phyloP scores from a whole-genome alignment of 2,329 filamentous ascomycete species.

The Periglandula ipomoeae region DNA sequence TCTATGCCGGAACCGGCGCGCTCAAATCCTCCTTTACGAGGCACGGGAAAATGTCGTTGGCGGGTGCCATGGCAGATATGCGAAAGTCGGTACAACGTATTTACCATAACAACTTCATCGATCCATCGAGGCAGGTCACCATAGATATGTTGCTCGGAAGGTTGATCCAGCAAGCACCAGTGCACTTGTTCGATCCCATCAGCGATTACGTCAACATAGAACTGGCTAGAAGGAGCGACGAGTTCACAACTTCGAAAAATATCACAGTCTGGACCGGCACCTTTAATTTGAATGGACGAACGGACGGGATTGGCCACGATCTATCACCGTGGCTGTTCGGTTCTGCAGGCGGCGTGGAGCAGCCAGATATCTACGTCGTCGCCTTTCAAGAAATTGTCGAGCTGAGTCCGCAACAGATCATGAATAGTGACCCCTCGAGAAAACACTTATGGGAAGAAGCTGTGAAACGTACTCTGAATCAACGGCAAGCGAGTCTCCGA shows the following conservation, averaged over 20 bases:
- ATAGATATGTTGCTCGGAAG: slow-evolving; percentile 89
- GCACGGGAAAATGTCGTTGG: slow-evolving; percentile 89
- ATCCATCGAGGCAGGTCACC: slow-evolving; percentile 85
- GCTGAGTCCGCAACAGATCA: slow-evolving; percentile 93
- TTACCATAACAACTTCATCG: slow-evolving; percentile 96
- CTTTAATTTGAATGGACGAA: slow-evolving; percentile 90
- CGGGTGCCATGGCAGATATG: slow-evolving; percentile 88
- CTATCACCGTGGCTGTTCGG: slow-evolving; percentile 81
- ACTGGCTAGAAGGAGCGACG: slow-evolving; percentile 54
- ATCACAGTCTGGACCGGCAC: slow-evolving; percentile 83
- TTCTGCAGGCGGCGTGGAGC: slow-evolving; percentile 41
- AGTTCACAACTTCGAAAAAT: slow-evolving; percentile 65
- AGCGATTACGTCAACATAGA: slow-evolving; percentile 82
- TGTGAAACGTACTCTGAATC: slow-evolving; percentile 70
- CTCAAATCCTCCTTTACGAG: slow-evolving; percentile 93
- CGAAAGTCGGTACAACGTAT: slow-evolving; percentile 88
- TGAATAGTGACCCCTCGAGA: slow-evolving; percentile 88
- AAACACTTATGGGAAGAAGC: slow-evolving; percentile 80
- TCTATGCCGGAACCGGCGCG: slow-evolving; percentile 93
- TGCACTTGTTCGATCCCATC: slow-evolving; percentile 86
- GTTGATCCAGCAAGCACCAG: slow-evolving; percentile 71
- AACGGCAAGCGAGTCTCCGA: slow-evolving; percentile 52
- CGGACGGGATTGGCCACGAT: slow-evolving; percentile 67
- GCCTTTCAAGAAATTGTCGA: slow-evolving; percentile 99
- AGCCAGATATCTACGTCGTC: slow-evolving; percentile 80